A percentile compares a stretch with the other conserved stretches of the same genome.
Conservation (phyloP, 352 stramenopile species). For the Globisporangium paddicum region DNA sequence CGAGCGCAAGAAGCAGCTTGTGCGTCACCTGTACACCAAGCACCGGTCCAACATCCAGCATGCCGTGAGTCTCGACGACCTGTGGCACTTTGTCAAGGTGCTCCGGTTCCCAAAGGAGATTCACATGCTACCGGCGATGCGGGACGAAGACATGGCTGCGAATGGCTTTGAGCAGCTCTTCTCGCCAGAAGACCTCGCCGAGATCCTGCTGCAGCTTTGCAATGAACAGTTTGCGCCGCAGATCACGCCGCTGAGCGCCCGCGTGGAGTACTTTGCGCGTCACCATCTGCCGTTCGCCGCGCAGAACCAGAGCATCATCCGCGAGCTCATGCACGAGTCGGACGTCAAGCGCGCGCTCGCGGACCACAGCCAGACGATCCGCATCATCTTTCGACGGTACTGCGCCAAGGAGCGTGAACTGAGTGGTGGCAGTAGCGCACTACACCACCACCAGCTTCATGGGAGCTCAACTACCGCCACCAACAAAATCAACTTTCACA, state of each 20-base stretch:
- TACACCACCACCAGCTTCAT: slow-evolving; percentile 6
- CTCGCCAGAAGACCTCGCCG: slow-evolving; percentile 50
- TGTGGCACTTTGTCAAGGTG: slow-evolving; percentile 70
- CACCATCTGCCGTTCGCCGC: slow-evolving; percentile 46
- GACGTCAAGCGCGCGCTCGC: slow-evolving; percentile 54
- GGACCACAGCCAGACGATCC: slow-evolving; percentile 51
- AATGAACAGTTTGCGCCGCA: slow-evolving; percentile 75
- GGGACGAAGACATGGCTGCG: slow-evolving; percentile 42
- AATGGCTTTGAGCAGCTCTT: slow-evolving; percentile 55
- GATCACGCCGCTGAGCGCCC: slow-evolving; percentile 40
- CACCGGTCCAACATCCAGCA: slow-evolving; percentile 31
- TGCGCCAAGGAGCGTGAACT: slow-evolving; percentile 57
- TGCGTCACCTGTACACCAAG: slow-evolving; percentile 56
- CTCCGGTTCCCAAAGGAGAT: slow-evolving; percentile 50
- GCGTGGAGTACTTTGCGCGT: slow-evolving; percentile 53
- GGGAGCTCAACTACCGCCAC: neutral
- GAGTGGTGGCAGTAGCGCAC: neutral
- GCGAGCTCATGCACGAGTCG: slow-evolving; percentile 40
- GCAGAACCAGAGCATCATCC: slow-evolving; percentile 52
- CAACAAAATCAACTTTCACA: neutral
- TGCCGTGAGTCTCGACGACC: slow-evolving; percentile 53
- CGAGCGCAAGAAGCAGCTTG: slow-evolving; percentile 44
- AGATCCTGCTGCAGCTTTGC: slow-evolving; percentile 63
- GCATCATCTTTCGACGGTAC: slow-evolving; percentile 71
- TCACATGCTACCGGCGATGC: slow-evolving; percentile 45